Base-by-base conservation (phyloP, 2,329 filamentous ascomycete species). In the Epichloe uncinata region DNA sequence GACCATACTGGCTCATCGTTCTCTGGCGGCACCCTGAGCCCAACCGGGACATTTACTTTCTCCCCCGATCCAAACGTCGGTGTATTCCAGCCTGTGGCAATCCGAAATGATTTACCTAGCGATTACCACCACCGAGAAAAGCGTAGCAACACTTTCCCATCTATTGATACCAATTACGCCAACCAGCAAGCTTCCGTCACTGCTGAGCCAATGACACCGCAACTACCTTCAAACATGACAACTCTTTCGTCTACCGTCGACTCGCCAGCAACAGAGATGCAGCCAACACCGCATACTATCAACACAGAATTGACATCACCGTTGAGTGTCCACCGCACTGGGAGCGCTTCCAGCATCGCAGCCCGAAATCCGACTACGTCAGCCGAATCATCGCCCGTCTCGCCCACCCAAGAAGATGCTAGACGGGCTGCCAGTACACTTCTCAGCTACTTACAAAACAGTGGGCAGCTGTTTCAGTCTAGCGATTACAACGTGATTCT, bases 141-240 rank as follows among this genome's bases (percentile, higher is more conserved):
- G 52, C 77, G 88, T 60, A 93, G 87, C 63, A 88, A 94, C 65
- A 95, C 88, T 0, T 89, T 95, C 55, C 87, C 89, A 1, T 81
- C 83, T 42, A 70, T 87, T 41, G 81, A 80, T 50, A 72, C 84
- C 42, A 82, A 78, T 51, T 78, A 73, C 51, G 66, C 74, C 56
- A 74, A 72, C 56, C 73, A 74, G 37, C 45, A 54, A 30, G 26
- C 37, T 12, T 6, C 50, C 6, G n/a, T n/a, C 2, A 30, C 35
- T 2, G 12, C 63, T 5, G 73, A 77, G 35, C 69, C 72, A 1
- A 63, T 72, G 56, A 77, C 74, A 4, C 74, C 75, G 5, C 75
- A 73, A 49, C 72, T 73, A 47, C 69, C 70, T 43, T 58, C 71
- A 4, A 63, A 72, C 5, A 68, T 71, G 3, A 73, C 72, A 0